These are phyloP conservation scores for Sporothrix schenckii DNA, from an alignment of 2,329 filamentous ascomycete species.

Conservation along the genomic window DNA sequence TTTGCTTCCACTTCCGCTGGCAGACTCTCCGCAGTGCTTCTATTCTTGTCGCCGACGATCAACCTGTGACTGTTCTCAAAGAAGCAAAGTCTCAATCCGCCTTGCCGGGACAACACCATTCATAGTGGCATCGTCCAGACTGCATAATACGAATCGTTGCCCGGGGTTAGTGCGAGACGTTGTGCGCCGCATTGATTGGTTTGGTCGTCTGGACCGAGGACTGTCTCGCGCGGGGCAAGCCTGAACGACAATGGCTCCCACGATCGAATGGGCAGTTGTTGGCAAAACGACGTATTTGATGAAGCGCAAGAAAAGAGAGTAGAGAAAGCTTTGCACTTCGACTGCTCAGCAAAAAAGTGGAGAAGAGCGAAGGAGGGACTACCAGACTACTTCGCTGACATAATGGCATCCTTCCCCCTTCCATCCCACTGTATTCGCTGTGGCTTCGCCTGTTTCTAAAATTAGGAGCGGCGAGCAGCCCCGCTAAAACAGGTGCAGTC, in stretches of 20 bases:
- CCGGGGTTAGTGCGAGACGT: not conserved
- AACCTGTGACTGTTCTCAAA: not conserved
- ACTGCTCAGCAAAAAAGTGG: too few relatives aligned
- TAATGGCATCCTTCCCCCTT: not conserved
- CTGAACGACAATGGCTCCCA: not conserved
- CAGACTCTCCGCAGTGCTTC: slow-evolving; percentile 3
- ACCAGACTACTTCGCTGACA: too few relatives aligned
- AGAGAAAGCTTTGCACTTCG: not conserved
- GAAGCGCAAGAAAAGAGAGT: not conserved
- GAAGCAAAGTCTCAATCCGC: slow-evolving; percentile 18
- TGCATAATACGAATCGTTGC: not conserved
- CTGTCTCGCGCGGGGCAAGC: slow-evolving; percentile 3
- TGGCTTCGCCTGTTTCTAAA: slow-evolving; percentile 26
- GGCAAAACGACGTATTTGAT: not conserved
- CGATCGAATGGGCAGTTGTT: not conserved
- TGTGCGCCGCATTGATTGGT: not conserved
- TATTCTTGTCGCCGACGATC: not conserved
- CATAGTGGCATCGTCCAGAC: not conserved
- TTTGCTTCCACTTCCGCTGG: slow-evolving; percentile 7
- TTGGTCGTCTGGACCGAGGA: not conserved
- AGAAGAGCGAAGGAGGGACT: too few relatives aligned
- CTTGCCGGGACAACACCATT: slow-evolving; percentile 7
- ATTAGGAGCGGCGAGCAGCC: slow-evolving; percentile 29
- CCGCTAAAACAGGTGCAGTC: slow-evolving; percentile 19
- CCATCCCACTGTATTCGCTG: not conserved